A percentile compares a stretch with the other conserved stretches of the same genome.
phyloP scores from a whole-genome alignment of 2,329 filamentous ascomycete species.

The Diaporthe sp. region DNA sequence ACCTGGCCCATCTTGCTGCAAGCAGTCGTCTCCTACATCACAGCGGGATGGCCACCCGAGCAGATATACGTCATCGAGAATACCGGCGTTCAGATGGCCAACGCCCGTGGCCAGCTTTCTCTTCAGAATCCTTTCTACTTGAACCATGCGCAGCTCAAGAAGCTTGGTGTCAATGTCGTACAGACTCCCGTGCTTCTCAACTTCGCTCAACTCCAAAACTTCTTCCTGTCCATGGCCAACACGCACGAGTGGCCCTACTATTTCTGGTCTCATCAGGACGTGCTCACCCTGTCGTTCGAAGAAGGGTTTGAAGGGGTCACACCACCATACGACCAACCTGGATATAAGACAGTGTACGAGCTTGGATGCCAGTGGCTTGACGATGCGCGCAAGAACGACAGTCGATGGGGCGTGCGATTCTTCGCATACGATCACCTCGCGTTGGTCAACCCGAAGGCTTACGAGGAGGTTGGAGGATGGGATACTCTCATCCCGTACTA shows the following conservation, averaged over 20 bases:
- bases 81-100: constrained; percentile 68
- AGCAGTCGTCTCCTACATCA: constrained; percentile 69
- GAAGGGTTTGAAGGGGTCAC: constrained; percentile 53
- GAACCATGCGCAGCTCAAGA: constrained; percentile 63
- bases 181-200: constrained; percentile 64
- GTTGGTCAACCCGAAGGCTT: constrained; percentile 67
- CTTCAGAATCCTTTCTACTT: constrained; percentile 71
- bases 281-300: constrained; percentile 61
- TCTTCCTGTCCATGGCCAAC: constrained; percentile 61
- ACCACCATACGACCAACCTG: constrained; percentile 51
- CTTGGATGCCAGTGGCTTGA: constrained; percentile 55
- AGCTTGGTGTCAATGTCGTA: constrained; percentile 63
- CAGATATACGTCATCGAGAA: constrained; percentile 73
- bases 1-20: constrained; percentile 69
- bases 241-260: constrained; percentile 62
- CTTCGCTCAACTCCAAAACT: constrained; percentile 69
- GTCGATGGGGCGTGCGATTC: constrained; percentile 66
- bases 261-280: constrained; percentile 69
- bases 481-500: constrained; percentile 72
- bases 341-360: constrained; percentile 59
- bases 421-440: constrained; percentile 72
- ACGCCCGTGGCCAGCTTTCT: constrained; percentile 61
- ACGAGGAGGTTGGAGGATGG: constrained; percentile 67
- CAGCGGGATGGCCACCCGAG: constrained; percentile 69
- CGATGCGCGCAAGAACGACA: constrained; percentile 48